These are phyloP conservation scores for Peronosclerospora sorghi DNA, from an alignment of 352 stramenopile species.

Conservation along the genomic window DNA sequence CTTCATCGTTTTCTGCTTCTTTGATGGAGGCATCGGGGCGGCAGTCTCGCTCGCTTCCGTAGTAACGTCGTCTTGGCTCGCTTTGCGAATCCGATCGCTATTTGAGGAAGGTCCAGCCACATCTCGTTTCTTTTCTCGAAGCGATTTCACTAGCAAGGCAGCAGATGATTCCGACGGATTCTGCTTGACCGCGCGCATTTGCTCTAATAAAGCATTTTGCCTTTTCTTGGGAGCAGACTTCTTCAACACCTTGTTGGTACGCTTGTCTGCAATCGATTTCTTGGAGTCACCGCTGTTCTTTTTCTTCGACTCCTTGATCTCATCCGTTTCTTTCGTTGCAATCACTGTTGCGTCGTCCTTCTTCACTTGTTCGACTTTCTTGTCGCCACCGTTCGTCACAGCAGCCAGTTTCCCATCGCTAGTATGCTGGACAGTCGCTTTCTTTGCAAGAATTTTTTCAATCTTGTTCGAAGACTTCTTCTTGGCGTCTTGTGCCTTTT, in stretches of 20 bases:
- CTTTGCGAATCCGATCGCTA: slow-evolving; percentile 14
- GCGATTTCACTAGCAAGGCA: slow-evolving; percentile 11
- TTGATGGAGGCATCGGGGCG: slow-evolving; percentile 9
- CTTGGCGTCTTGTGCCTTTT: slow-evolving; percentile 8
- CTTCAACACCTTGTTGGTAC: slow-evolving; percentile 8
- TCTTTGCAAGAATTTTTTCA: slow-evolving; percentile 4
- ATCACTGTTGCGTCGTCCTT: slow-evolving; percentile 4
- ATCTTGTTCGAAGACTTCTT: neutral
- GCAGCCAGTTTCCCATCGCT: slow-evolving; percentile 3
- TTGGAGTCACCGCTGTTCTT: slow-evolving; percentile 7
- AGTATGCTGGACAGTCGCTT: neutral
- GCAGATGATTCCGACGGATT: slow-evolving; percentile 13
- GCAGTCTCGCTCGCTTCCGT: slow-evolving; percentile 1
- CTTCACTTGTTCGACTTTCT: slow-evolving; percentile 1
- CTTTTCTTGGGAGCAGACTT: slow-evolving; percentile 20
- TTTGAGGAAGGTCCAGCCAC: slow-evolving; percentile 2
- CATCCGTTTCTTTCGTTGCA: slow-evolving; percentile 5
- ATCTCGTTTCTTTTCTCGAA: slow-evolving; percentile 6
- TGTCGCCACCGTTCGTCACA: neutral
- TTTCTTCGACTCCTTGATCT: slow-evolving; percentile 5
- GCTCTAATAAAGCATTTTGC: slow-evolving; percentile 19
- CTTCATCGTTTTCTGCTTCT: slow-evolving; percentile 21
- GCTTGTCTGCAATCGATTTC: neutral
- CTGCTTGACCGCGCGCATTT: slow-evolving; percentile 24
- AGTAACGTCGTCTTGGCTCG: slow-evolving; percentile 8